Percentiles rank a stretch among this genome's conserved stretches.
Conservation (phyloP, 2,329 filamentous ascomycete species). For the Cladophialophora immunda region DNA sequence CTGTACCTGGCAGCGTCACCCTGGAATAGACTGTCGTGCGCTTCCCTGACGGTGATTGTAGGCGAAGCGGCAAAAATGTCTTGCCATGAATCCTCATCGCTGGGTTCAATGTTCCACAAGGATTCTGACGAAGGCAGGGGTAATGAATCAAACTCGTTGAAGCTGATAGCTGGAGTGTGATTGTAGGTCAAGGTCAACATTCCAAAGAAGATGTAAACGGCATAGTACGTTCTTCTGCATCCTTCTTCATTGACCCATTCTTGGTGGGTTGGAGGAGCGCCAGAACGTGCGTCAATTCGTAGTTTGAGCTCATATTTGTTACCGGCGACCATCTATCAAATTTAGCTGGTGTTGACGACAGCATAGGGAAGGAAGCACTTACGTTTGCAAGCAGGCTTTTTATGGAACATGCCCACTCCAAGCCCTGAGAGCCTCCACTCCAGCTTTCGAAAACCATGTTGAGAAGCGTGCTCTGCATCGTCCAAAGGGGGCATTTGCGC, state of each 20-base stretch:
- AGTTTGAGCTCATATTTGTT: slow-evolving; percentile 97
- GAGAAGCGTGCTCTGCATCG: slow-evolving; percentile 94
- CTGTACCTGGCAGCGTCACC: slow-evolving; percentile 91
- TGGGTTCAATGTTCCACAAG: slow-evolving; percentile 85
- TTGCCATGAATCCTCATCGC: slow-evolving; percentile 83
- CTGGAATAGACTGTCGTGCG: slow-evolving; percentile 94
- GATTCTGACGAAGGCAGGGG: slow-evolving; percentile 93
- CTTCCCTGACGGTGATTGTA: slow-evolving; percentile 87
- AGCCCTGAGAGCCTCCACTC: slow-evolving; percentile 96
- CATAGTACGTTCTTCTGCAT: slow-evolving; percentile 95
- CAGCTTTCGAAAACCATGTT: slow-evolving; percentile 99
- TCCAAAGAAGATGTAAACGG: slow-evolving; percentile 98
- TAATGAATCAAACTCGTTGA: slow-evolving; percentile 95
- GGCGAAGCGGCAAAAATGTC: slow-evolving; percentile 76
- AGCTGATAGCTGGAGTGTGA: slow-evolving; percentile 96
- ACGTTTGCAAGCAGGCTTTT: slow-evolving; percentile 93
- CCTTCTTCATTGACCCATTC: slow-evolving; percentile 98
- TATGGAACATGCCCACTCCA: slow-evolving; percentile 99
- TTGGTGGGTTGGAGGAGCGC: slow-evolving; percentile 75
- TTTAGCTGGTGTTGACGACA: background rate
- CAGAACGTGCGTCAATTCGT: slow-evolving; percentile 85
- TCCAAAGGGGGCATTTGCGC: slow-evolving; percentile 95
- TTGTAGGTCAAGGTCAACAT: slow-evolving; percentile 95
- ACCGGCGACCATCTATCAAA: slow-evolving; percentile 82
- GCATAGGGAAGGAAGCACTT: slow-evolving; percentile 38